A percentile compares a stretch with the other conserved stretches of the same genome.
These are phyloP conservation scores for Monilinia laxa DNA, from an alignment of 2,329 filamentous ascomycete species.

Conservation along the genomic window DNA sequence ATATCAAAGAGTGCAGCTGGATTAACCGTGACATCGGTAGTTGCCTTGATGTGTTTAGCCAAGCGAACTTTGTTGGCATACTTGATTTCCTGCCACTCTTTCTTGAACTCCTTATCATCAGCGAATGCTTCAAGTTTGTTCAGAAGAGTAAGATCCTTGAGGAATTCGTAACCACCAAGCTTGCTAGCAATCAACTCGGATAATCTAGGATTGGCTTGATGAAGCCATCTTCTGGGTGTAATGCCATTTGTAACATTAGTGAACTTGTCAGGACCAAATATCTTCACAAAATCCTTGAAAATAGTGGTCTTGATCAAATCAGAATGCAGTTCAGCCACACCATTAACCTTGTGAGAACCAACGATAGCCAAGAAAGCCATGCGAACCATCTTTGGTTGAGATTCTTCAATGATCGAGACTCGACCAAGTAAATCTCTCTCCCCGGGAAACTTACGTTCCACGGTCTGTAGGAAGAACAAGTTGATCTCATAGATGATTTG, in stretches of 20 bases:
- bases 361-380: constrained; percentile 96
- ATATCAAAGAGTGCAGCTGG: constrained; percentile 90
- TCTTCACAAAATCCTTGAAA: constrained; percentile 96
- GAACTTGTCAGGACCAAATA: constrained; percentile 96
- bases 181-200: constrained; percentile 92
- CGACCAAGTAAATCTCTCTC: constrained; percentile 81
- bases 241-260: constrained; percentile 99
- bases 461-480: constrained; percentile 83
- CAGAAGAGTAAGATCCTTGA: constrained; percentile 85
- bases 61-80: constrained; percentile 91
- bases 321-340: constrained; percentile 94
- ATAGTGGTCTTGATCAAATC: constrained; percentile 99
- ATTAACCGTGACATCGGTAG: constrained; percentile 78
- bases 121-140: constrained; percentile 82
- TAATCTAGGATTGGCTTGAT: constrained; percentile 92
- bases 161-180: constrained; percentile 76
- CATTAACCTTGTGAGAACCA: constrained; percentile 98
- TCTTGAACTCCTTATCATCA: constrained; percentile 86
- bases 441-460: constrained; percentile 87
- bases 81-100: constrained; percentile 96
- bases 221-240: constrained; percentile 91
- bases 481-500: constrained; percentile 99
- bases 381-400: constrained; percentile 93
- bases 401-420: constrained; percentile 98
- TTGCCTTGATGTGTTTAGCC: constrained; percentile 84